Evolutionary conservation across 2,329 filamentous ascomycete species (phyloP).

Genomic region (Hypoxylon sp.): DNA sequence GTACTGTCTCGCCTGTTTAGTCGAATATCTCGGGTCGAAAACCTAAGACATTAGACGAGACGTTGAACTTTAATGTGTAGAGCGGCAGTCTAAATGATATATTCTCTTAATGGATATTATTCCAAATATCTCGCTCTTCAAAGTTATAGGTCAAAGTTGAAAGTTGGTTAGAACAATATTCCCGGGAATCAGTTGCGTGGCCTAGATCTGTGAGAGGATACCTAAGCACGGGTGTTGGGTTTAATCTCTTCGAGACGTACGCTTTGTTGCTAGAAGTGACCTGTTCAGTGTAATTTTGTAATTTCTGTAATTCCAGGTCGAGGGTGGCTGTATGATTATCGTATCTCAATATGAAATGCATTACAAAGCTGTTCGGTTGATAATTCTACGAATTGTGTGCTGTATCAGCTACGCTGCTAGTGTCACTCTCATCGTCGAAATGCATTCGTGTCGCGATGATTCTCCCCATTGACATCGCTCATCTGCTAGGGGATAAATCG

Average conservation of each 20-base stretch:
- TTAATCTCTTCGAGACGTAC: neutral
- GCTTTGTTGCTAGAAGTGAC: neutral
- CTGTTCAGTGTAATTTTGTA: neutral
- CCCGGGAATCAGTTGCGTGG: neutral
- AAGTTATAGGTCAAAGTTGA: constrained; percentile 1
- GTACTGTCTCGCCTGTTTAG: neutral
- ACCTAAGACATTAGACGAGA: neutral
- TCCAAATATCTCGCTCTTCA: neutral
- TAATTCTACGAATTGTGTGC: neutral
- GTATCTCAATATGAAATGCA: too few species aligned
- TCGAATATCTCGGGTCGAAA: neutral
- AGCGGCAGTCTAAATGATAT: neutral
- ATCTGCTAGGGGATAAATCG: neutral
- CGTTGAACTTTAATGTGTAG: constrained; percentile 3
- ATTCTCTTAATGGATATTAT: neutral
- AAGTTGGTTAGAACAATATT: neutral
- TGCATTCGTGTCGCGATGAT: neutral
- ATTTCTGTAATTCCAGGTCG: too few species aligned
- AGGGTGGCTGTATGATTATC: too few species aligned
- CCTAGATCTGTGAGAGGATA: neutral
- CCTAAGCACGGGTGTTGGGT: neutral
- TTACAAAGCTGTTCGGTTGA: too few species aligned
- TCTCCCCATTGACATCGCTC: neutral
- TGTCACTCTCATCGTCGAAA: too few species aligned
- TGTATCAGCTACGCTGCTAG: neutral